Percentiles rank a stretch among this genome's conserved stretches.
These are phyloP conservation scores for Ophiostoma fasciatum DNA, from an alignment of 2,329 filamentous ascomycete genomes.

Conservation along the genomic window DNA sequence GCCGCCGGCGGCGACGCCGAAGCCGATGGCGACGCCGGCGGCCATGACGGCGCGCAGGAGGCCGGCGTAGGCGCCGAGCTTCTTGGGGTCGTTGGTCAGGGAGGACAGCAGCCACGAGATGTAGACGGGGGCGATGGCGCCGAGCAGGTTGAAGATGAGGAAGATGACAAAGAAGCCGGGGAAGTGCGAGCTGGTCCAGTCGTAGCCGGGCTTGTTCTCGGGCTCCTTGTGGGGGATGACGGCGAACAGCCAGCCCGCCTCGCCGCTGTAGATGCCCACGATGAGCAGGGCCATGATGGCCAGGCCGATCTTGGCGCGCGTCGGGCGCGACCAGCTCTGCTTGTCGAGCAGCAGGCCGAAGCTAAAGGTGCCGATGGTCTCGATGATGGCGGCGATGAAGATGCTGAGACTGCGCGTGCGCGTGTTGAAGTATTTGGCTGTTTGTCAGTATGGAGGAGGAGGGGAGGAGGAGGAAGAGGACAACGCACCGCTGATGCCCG, in stretches of 20 bases:
- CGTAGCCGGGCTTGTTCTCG: neutral
- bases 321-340: neutral
- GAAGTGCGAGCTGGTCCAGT: constrained; percentile 1
- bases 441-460: too few species aligned
- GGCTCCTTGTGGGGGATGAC: too few species aligned
- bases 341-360: constrained; percentile 1
- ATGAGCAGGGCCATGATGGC: constrained; percentile 13
- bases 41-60: constrained; percentile 1
- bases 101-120: constrained; percentile 17
- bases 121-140: constrained; percentile 16
- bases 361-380: constrained; percentile 14
- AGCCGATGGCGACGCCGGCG: constrained; percentile 3
- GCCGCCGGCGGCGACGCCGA: constrained; percentile 3
- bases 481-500: too few species aligned
- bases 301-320: constrained; percentile 1
- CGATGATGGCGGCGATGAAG: constrained; percentile 18
- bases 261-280: constrained; percentile 15
- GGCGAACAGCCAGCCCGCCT: constrained; percentile 6
- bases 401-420: constrained; percentile 13
- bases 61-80: constrained; percentile 7
- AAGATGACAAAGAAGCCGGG: constrained; percentile 4
- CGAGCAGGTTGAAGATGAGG: constrained; percentile 3
- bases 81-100: constrained; percentile 15
- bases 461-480: too few species aligned
- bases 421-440: constrained; percentile 5